Base-by-base conservation (phyloP, 2,329 filamentous ascomycete genomes). In the Paecilomyces variotii region DNA sequence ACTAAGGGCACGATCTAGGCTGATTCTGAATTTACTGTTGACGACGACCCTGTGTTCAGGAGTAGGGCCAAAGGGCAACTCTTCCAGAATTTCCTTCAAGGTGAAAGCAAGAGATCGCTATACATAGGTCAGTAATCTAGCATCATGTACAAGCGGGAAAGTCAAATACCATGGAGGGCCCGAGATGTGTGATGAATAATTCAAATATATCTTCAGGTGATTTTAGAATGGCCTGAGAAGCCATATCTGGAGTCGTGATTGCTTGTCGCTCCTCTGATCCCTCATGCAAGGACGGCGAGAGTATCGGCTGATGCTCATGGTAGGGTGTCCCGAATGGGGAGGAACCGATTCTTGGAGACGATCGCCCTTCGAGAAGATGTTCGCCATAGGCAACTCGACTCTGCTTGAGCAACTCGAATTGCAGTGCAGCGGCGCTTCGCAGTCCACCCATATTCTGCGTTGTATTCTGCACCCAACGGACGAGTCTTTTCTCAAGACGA, bases 91-190 rank as follows among this genome's bases (percentile, higher is more conserved):
- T 69, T 95, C 88, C 10, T 91, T 90, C 45, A 99, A 76, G 0
- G 94, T 97, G 66, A 89, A 94, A 2, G 91, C 90, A n/a, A 99
- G 78, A 0, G 93, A 97, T 73, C 96, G 96, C 80, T 83, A 56
- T 57, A 25, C 30, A 51, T 6, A 34, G 39, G 55, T 65, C 30
- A 63, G 57, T 56, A 57, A 52, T 3, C 32, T 51, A 5, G 53
- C 25, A 14, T 32, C 3, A 27, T 19, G 27, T 51, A 39, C 10
- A 35, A 28, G 4, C 7, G 24, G 12, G 30, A 2, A 30, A 11
- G 30, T 4, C 57, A 59, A 59, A 65, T 77, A 82, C 80, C 86
- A 97, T 96, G 0, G 93, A 94, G 1, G 94, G 94, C 0, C 94
- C 94, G 25, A 99, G 79, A 64, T 94, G 85, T 24, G 83, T 80